Base-by-base conservation (phyloP, 371 early-diverging fungal species). In the Zychaea mexicana region DNA sequence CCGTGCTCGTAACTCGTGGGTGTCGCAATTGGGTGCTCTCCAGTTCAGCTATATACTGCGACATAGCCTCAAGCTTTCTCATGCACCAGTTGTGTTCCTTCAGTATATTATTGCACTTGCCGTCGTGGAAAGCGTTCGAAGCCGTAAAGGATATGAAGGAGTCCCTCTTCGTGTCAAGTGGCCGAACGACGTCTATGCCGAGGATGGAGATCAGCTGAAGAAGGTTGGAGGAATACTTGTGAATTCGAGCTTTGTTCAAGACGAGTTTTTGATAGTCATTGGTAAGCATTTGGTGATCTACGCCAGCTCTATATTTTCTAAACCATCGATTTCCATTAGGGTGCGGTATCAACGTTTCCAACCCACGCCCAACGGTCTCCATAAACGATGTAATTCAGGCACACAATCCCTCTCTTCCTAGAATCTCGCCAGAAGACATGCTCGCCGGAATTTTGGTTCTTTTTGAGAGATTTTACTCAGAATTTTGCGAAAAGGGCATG, bases 111-210 rank as follows among this genome's bases (percentile, higher is more conserved):
- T 93, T 53, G 91, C 90, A 2, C 69, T 97, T 45, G 91, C 96
- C 1, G 85, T 94, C 0, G 91, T 93, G 0, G 91, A 94, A 64
- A 90, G 93, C 21, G 77, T 98, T 12, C 75, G 85, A 53, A 54
- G 77, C 2, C 77, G 81, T 57, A 81, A 86, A 2, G 94, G 93
- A 6, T 95, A 92, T 72, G 89, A 88, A 69, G 75, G 88, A 15
- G 67, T 95, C 4, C 93, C 94, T 0, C 68, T 98, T 56, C 83
- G 85, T 36, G 73, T 98, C 33, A 98, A 98, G 72, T 98, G 98
- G 98, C 98, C 98, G 15, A 98, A 97, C 65, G 98, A 98, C 69
- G 83, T 98, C 19, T 97, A 98, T 72, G 85, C 83, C 0, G 74
- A 85, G 53, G 61, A 67, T 26, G 9, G 56, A 6, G 60, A 55